phyloP scores from a whole-genome alignment of 345 rosid genomes.

The Durio zibethinus region DNA sequence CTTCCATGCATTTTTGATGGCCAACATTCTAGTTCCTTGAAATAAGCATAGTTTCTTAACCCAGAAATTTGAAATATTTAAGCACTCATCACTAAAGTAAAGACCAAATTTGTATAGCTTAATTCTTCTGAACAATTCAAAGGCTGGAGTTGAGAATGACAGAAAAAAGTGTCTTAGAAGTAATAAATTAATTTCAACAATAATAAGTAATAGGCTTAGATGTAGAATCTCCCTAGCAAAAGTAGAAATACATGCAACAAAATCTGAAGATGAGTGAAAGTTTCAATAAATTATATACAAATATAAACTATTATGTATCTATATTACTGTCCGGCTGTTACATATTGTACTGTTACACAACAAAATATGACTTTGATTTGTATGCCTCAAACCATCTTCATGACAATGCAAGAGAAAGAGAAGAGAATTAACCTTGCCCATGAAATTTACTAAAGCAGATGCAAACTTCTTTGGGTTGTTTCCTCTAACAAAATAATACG shows the following conservation, averaged over 20 bases:
- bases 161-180: background rate
- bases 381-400: background rate
- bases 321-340: background rate
- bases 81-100: background rate
- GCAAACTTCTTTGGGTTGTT: constrained; percentile 68
- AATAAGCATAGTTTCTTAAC: background rate
- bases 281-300: background rate
- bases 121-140: background rate
- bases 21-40: background rate
- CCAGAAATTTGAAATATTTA: background rate
- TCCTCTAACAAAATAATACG: constrained; percentile 86
- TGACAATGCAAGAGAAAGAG: background rate
- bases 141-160: background rate
- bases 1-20: background rate
- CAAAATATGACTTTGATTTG: background rate
- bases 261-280: background rate
- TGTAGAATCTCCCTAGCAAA: background rate
- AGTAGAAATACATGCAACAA: background rate
- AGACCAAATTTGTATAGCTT: background rate
- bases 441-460: constrained; percentile 65
- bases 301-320: background rate
- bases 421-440: constrained; percentile 30
- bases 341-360: background rate
- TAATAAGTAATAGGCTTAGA: background rate
- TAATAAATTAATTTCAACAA: background rate